Percentiles rank a stretch among this genome's conserved stretches.
Evolutionary conservation across 108 stramenopile genomes (phyloP).

Genomic region (Cylindrotheca fusiformis): DNA sequence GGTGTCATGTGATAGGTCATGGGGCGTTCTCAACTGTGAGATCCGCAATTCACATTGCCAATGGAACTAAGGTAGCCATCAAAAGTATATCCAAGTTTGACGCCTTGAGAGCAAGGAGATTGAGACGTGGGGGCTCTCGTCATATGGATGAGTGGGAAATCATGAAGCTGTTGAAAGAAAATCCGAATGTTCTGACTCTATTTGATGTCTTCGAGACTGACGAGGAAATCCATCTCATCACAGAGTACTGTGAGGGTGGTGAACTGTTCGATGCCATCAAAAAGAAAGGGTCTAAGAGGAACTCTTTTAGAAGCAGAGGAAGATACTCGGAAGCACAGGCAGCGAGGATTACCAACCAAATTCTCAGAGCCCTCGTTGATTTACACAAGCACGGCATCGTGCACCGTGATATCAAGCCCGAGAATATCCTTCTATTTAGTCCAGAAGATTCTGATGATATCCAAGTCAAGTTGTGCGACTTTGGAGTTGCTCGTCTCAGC

Average conservation of each 20-base stretch:
- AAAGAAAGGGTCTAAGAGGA: slow-evolving; percentile 14
- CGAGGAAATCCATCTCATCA: slow-evolving; percentile 82
- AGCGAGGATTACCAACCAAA: slow-evolving; percentile 58
- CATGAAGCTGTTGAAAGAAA: slow-evolving; percentile 43
- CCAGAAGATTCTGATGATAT: slow-evolving; percentile 44
- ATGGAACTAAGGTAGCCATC: slow-evolving; percentile 66
- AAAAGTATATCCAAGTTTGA: slow-evolving; percentile 87
- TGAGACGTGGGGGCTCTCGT: slow-evolving; percentile 25
- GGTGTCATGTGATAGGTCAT: slow-evolving; percentile 75
- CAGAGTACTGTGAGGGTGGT: slow-evolving; percentile 85
- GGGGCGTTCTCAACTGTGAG: slow-evolving; percentile 79
- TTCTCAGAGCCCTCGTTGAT: slow-evolving; percentile 60
- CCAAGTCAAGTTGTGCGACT: slow-evolving; percentile 79
- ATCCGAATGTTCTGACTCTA: slow-evolving; percentile 65
- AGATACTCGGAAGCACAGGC: slow-evolving; percentile 73
- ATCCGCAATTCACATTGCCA: slow-evolving; percentile 45
- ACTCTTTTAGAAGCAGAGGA: slow-evolving; percentile 37
- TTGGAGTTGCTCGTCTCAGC: slow-evolving; percentile 75
- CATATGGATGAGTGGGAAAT: slow-evolving; percentile 84
- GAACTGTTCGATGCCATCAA: slow-evolving; percentile 82
- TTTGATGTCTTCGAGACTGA: slow-evolving; percentile 87
- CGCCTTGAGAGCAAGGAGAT: slow-evolving; percentile 64
- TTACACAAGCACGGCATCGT: slow-evolving; percentile 66
- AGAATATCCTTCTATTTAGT: slow-evolving; percentile 76
- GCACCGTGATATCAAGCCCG: slow-evolving; percentile 88